These are phyloP conservation scores for Ustilago shanxiensis DNA, from an alignment of 1,284 basidiomycete genomes.

Conservation along the genomic window DNA sequence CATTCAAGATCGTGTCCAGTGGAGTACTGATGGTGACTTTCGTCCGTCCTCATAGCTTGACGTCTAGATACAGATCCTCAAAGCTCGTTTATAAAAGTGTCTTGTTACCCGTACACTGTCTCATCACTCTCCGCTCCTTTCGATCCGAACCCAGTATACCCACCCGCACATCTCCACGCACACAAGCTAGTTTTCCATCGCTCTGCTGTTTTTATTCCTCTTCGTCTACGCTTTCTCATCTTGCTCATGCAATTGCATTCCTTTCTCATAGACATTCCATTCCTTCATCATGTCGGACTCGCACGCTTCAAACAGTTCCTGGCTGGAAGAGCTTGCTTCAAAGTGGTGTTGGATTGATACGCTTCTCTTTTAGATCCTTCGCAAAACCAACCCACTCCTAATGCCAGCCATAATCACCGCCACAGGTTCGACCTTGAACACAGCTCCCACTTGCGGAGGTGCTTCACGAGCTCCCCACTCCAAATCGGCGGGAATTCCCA, in stretches of 20 bases:
- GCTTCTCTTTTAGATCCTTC: constrained; percentile 7
- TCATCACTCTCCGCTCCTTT: neutral
- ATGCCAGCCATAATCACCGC: constrained; percentile 38
- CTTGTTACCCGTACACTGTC: neutral
- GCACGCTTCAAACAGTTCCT: neutral
- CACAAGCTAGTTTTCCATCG: neutral
- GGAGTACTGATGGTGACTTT: no score
- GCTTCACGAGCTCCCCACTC: constrained; percentile 30
- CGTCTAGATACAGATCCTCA: neutral
- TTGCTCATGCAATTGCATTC: neutral
- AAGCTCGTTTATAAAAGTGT: neutral
- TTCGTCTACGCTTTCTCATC: neutral
- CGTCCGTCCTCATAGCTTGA: no score
- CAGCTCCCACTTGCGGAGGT: constrained; percentile 16
- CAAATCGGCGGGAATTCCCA: constrained; percentile 44
- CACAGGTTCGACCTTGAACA: constrained; percentile 26
- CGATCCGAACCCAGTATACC: neutral
- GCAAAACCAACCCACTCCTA: constrained; percentile 28
- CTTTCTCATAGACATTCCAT: neutral
- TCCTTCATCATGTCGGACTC: no score
- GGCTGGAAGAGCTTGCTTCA: no score
- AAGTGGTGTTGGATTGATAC: no score
- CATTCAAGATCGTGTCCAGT: neutral
- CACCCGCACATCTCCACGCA: no score
- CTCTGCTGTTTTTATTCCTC: neutral